Evolutionary conservation across 73 alveolate genomes (phyloP), one percentile per base, ranked within the genome.

Genomic region (Paramecium caudatum): DNA sequence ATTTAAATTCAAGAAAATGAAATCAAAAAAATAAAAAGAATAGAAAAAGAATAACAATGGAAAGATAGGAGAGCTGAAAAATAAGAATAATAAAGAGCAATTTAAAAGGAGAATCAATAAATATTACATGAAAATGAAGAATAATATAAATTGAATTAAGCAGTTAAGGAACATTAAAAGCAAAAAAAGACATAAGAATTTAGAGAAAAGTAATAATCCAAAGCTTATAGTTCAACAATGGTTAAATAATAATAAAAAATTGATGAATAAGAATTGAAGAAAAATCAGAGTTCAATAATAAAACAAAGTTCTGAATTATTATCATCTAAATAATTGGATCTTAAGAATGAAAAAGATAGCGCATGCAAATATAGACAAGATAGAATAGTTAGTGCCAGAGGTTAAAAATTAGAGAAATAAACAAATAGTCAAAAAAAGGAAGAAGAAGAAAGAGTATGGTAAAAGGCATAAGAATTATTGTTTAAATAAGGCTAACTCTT

Each of bases 371-470:
- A 55, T 10, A 55, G 80, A 23, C 21, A 55, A 23, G 80, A 55
- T 55, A 55, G 80, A 55, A 55, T 55, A 0, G 30, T 27, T 55
- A 55, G 80, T 55, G 80, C 80, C 12, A 17, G 80, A 55, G 80
- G 80, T 27, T 43, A 55, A 27, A 21, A 55, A 21, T 27, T 27
- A 55, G 80, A 55, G 46, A 55, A 55, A 25, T 0, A 55, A 55
- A 55, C 45, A 3, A 55, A 55, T 55, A 55, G 80, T 1, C 43
- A 55, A 23, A 55, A 55, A 55, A 55, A 55, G 30, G 80, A 55
- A 10, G 80, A 55, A 23, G 80, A 55, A 23, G 80, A 55, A 55
- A 55, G 80, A 23, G 80, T 55, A 27, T 55, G 80, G 80, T 8
- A 55, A 55, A 55, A 55, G 46, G 80, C 80, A 4, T 27, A 55